phyloP scores from a whole-genome alignment of 371 early-diverging fungal genomes.

The Phascolomyces articulosus region DNA sequence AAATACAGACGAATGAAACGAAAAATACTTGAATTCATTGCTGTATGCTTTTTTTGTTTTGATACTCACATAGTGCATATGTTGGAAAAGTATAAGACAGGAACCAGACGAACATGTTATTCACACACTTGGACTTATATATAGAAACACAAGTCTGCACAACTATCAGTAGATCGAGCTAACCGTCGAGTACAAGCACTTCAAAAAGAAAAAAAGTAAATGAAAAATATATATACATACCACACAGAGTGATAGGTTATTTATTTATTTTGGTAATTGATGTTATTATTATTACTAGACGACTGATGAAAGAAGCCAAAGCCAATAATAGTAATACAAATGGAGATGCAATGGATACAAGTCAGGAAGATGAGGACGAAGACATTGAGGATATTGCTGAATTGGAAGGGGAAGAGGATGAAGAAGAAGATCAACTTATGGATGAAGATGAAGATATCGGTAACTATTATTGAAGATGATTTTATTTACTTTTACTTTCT shows the following conservation, averaged over 20 bases:
- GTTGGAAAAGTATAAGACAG: too few relatives aligned
- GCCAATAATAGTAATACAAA: constrained; percentile 5
- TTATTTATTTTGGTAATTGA: not conserved
- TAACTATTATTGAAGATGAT: constrained; percentile 2
- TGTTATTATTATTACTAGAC: constrained; percentile 7
- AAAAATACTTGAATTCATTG: constrained; percentile 25
- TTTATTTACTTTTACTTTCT: not conserved
- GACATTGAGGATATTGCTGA: constrained; percentile 8
- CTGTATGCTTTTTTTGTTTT: constrained; percentile 14
- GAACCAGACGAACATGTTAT: too few relatives aligned
- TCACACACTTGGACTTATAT: too few relatives aligned
- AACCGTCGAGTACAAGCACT: constrained; percentile 20
- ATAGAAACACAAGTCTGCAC: constrained; percentile 27
- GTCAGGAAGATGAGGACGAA: constrained; percentile 19
- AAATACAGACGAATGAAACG: constrained; percentile 28
- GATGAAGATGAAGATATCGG: constrained; percentile 29
- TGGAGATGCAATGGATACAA: constrained; percentile 18
- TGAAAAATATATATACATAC: too few relatives aligned
- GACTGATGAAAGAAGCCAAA: constrained; percentile 6
- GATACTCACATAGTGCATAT: not conserved
- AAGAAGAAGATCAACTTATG: constrained; percentile 19
- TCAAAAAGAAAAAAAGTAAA: constrained; percentile 21
- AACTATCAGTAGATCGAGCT: constrained; percentile 20
- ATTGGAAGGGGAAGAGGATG: constrained; percentile 12
- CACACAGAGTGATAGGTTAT: not conserved